Conservation (phyloP, 805 yeast genomes). For the Candida incommunis region DNA sequence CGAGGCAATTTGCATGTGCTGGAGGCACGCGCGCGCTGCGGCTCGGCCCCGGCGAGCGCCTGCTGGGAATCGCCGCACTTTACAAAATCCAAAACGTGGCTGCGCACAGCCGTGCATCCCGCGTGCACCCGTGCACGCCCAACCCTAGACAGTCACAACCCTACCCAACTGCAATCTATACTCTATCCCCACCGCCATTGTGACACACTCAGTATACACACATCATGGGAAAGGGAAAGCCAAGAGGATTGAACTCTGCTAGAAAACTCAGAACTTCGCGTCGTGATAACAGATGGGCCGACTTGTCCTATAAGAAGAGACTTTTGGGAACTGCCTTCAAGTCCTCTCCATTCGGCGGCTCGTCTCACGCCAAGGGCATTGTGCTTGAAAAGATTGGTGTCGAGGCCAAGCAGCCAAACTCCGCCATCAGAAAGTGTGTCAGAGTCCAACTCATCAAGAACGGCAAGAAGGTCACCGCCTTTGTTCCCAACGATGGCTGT, state of each 20-base stretch:
- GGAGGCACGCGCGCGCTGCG: too few relatives aligned
- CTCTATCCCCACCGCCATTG: slow-evolving; percentile 5
- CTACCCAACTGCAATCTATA: background rate
- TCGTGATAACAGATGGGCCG: slow-evolving; percentile 99
- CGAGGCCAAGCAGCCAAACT: slow-evolving; percentile 99
- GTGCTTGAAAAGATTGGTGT: slow-evolving; percentile 99
- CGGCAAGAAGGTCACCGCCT: slow-evolving; percentile 99
- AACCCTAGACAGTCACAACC: background rate
- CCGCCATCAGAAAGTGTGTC: slow-evolving; percentile 99
- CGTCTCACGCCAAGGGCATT: slow-evolving; percentile 99
- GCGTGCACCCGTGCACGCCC: too few relatives aligned
- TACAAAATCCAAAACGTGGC: too few relatives aligned
- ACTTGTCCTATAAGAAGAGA: slow-evolving; percentile 94
- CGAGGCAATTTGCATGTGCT: too few relatives aligned
- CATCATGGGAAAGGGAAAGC: slow-evolving; percentile 99
- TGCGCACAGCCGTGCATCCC: too few relatives aligned
- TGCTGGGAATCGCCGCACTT: too few relatives aligned
- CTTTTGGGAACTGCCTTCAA: slow-evolving; percentile 99
- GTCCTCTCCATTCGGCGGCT: slow-evolving; percentile 99
- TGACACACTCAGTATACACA: slow-evolving; percentile 25
- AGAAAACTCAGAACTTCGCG: slow-evolving; percentile 99
- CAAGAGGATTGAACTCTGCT: slow-evolving; percentile 99
- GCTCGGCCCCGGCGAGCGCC: too few relatives aligned
- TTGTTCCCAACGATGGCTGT: slow-evolving; percentile 99
- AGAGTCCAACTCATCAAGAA: slow-evolving; percentile 99